Evolutionary conservation across 225 moss, liverwort and hornwort species (phyloP).

Genomic region (Rhytidiadelphus loreus): DNA sequence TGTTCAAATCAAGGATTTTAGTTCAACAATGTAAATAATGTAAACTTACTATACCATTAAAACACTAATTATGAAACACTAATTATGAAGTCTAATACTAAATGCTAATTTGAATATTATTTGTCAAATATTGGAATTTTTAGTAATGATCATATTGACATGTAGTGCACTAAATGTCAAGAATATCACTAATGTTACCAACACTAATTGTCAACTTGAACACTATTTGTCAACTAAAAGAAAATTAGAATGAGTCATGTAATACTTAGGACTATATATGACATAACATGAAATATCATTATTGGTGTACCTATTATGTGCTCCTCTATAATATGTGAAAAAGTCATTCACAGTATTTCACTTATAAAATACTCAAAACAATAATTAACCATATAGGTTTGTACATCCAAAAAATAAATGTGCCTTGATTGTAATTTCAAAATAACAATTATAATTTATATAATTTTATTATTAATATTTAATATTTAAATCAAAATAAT

Average conservation of each 20-base stretch:
- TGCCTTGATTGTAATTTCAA: no score
- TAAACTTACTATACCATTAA: neutral
- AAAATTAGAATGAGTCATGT: rapidly evolving
- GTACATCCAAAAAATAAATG: rapidly evolving
- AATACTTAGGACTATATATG: neutral
- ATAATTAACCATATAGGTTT: no score
- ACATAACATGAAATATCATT: neutral
- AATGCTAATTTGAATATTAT: neutral
- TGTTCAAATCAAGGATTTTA: neutral
- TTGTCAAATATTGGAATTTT: neutral
- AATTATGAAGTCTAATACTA: neutral
- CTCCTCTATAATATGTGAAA: neutral
- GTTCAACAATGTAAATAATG: neutral
- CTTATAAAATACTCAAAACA: no score
- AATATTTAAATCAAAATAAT: no score
- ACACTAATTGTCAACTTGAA: neutral
- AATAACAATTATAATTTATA: no score
- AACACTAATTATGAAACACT: neutral
- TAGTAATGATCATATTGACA: neutral
- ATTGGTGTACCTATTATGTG: neutral
- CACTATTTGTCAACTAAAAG: no score
- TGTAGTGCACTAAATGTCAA: neutral
- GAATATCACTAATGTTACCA: neutral
- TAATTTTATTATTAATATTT: no score
- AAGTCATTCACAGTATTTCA: neutral